Base-by-base conservation (phyloP, 164 flowering plant genomes). In the Macadamia tetraphylla region DNA sequence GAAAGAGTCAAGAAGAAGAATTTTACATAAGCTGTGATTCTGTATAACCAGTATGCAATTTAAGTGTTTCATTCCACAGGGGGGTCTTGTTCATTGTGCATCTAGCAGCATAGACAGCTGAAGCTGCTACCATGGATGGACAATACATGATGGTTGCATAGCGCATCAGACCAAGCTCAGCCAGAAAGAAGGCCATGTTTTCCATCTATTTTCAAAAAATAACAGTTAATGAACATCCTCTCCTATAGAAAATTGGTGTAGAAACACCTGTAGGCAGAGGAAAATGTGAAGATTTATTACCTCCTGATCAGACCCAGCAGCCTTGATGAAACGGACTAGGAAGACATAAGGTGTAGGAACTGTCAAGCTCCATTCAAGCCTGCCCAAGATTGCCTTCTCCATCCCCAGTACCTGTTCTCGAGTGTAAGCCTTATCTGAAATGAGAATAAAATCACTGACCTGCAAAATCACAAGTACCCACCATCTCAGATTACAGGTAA, bases 71-170 rank as follows among this genome's bases (percentile, higher is more conserved):
- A 12, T 67, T 83, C 99, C 99, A 94, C 18, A 66, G 30, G 29
- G 95, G 95, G 12, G 11, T 74, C 73, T 73, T 80, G 75, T 73
- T 77, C 10, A 94, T 77, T 9, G 92, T 85, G 78, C 84, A 79
- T 0, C 88, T 78, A 6, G 99, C 97, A 0, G 87, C 98, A 68
- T 87, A 92, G 62, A 92, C 96, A 6, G 98, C 96, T 15, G 97
- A 81, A 62, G 99, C 99, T 17, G 98, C 91, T 9, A 92, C 72
- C 94, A 90, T 80, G 1, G 99, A 94, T 48, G 96, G 91, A 68
- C 82, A 69, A 75, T 75, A 87, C 61, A 72, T 73, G 4, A 78
- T 66, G 40, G 82, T 80, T 23, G 65, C 81, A 67, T 94, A 94
- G n/a, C 89, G 82, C 91, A 87, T 82, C 74, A 89, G 55, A 0